Evolutionary conservation across 2,329 filamentous ascomycete genomes (phyloP).

Genomic region (Zarea fungicola): DNA sequence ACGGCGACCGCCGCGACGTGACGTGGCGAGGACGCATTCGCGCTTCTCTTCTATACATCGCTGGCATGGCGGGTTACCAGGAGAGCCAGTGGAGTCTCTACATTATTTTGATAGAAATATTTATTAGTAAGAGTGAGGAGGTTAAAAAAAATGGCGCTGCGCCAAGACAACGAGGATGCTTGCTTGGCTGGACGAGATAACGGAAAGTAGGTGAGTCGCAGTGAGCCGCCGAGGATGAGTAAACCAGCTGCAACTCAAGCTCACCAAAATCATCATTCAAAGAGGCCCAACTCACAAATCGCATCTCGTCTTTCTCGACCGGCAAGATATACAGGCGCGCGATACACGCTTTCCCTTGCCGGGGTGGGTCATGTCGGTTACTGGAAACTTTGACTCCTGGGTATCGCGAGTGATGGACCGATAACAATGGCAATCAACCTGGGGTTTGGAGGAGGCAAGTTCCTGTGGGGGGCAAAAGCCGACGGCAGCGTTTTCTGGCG

Average conservation of each 20-base stretch:
- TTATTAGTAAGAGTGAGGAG: too few species aligned
- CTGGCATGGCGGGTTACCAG: slow-evolving; percentile 32
- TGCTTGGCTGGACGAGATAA: too few species aligned
- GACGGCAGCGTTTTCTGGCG: neutral
- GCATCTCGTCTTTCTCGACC: slow-evolving; percentile 27
- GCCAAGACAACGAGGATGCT: too few species aligned
- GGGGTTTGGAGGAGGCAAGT: slow-evolving; percentile 13
- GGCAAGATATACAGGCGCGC: slow-evolving; percentile 27
- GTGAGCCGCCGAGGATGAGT: too few species aligned
- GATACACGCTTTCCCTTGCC: slow-evolving; percentile 25
- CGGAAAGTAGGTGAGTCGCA: too few species aligned
- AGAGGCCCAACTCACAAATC: slow-evolving; percentile 24
- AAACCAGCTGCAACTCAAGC: too few species aligned
- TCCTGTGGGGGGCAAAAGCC: slow-evolving; percentile 13
- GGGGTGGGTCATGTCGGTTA: slow-evolving; percentile 11
- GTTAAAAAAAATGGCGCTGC: too few species aligned
- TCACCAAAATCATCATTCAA: neutral
- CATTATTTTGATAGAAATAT: neutral
- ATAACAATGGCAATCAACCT: slow-evolving; percentile 10
- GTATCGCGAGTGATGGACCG: slow-evolving; percentile 9
- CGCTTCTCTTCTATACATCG: slow-evolving; percentile 32
- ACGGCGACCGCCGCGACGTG: slow-evolving; percentile 31
- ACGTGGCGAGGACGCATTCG: slow-evolving; percentile 36
- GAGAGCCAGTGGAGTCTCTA: slow-evolving; percentile 29
- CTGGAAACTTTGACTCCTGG: neutral